Percentiles rank a stretch among this genome's conserved stretches.
phyloP scores from a whole-genome alignment of 192 early-diverging fungal genomes.

The Coemansia sp. region DNA sequence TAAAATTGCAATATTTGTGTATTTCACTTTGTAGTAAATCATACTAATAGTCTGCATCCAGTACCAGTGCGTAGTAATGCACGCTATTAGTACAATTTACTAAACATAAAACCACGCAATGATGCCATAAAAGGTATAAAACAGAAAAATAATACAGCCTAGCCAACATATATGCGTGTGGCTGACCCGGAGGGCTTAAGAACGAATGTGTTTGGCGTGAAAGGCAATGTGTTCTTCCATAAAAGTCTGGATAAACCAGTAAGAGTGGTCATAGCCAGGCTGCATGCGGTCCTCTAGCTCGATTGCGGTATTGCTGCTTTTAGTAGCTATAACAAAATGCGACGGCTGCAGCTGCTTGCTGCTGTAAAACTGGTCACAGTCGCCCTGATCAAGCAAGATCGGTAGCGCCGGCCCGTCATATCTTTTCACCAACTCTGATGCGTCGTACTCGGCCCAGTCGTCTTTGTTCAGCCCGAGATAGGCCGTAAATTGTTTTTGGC shows the following conservation, averaged over 20 bases:
- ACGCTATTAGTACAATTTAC: not conserved
- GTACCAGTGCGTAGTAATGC: no score
- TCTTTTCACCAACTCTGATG: slow-evolving; percentile 62
- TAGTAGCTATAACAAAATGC: slow-evolving; percentile 54
- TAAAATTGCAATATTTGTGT: no score
- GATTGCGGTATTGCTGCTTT: slow-evolving; percentile 41
- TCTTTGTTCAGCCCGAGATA: slow-evolving; percentile 65
- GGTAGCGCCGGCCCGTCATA: slow-evolving; percentile 43
- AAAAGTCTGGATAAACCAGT: slow-evolving; percentile 82
- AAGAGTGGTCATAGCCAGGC: slow-evolving; percentile 84
- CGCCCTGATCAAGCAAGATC: slow-evolving; percentile 63
- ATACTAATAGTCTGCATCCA: no score
- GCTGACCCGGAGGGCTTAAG: not conserved
- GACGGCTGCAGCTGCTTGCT: slow-evolving; percentile 63
- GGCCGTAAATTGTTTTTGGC: slow-evolving; percentile 71
- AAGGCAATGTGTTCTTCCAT: slow-evolving; percentile 73
- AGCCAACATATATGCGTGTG: not conserved
- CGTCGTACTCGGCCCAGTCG: slow-evolving; percentile 71
- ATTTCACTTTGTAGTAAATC: no score
- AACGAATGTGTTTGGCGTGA: slow-evolving; percentile 59
- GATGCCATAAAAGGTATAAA: not conserved
- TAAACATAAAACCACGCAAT: not conserved
- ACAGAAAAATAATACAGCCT: not conserved
- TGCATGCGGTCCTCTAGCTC: slow-evolving; percentile 64
- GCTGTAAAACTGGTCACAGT: slow-evolving; percentile 65